Percentiles rank a stretch among this genome's conserved stretches.
Evolutionary conservation across 164 flowering plant species (phyloP).

Genomic region (Tetracentron sinense): DNA sequence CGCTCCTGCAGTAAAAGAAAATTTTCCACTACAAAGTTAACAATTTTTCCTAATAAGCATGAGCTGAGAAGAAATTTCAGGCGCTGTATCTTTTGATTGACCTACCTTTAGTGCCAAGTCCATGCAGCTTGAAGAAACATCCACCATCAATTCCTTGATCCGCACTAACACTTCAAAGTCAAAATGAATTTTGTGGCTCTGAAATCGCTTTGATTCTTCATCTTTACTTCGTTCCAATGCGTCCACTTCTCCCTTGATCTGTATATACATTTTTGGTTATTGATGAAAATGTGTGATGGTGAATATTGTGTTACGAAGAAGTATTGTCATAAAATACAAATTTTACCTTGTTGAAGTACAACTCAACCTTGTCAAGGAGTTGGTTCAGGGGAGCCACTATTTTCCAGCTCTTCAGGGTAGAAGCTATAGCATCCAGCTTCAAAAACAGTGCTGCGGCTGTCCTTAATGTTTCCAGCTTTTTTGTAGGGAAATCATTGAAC

Average conservation of each 20-base stretch:
- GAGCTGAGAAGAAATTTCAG: neutral
- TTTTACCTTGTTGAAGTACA: slow-evolving; percentile 72
- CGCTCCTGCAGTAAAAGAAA: slow-evolving; percentile 35
- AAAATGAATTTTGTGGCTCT: slow-evolving; percentile 57
- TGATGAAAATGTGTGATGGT: neutral
- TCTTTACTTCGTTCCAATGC: slow-evolving; percentile 70
- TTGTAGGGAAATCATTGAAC: slow-evolving; percentile 74
- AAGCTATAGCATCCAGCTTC: slow-evolving; percentile 44
- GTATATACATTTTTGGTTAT: neutral
- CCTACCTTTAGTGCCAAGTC: slow-evolving; percentile 73
- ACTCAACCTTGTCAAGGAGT: slow-evolving; percentile 60
- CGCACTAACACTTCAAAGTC: slow-evolving; percentile 54
- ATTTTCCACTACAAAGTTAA: neutral
- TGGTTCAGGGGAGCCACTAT: slow-evolving; percentile 45
- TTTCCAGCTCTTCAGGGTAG: slow-evolving; percentile 55
- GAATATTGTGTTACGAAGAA: too few relatives aligned
- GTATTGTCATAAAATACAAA: too few relatives aligned
- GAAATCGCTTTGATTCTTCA: slow-evolving; percentile 67
- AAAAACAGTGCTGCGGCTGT: slow-evolving; percentile 60
- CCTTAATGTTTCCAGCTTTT: slow-evolving; percentile 73
- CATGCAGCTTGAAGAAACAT: slow-evolving; percentile 78
- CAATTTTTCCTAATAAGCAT: neutral
- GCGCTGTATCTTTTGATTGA: neutral
- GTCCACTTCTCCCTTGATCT: slow-evolving; percentile 77
- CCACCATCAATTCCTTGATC: slow-evolving; percentile 83